Evolutionary conservation across 306 rosid genomes (phyloP).

Genomic region (Gillenia trifoliata): DNA sequence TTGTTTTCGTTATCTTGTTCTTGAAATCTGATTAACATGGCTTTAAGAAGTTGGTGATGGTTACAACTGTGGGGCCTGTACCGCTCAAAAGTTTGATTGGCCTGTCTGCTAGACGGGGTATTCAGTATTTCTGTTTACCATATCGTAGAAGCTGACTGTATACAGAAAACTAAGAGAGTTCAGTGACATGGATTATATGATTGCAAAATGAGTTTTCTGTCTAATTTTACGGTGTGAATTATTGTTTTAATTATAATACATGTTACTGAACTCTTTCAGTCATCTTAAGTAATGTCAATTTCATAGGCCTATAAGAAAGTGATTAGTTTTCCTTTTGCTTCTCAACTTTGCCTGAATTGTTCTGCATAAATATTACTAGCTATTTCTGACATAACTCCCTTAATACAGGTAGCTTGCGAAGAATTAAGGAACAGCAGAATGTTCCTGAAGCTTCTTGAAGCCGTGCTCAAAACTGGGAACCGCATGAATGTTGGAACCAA

Average conservation of each 20-base stretch:
- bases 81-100: background rate
- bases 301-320: background rate
- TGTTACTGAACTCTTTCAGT: background rate
- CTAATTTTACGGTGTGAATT: background rate
- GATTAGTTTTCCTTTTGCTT: background rate
- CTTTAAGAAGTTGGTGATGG: background rate
- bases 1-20: background rate
- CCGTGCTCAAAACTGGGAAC: conserved; percentile 87
- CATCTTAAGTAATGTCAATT: background rate
- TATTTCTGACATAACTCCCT: conserved; percentile 7
- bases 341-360: background rate
- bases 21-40: background rate
- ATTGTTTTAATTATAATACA: background rate
- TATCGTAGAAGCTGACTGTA: no score
- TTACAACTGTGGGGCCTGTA: background rate
- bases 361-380: background rate
- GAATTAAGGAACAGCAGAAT: conserved; percentile 71
- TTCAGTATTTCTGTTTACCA: background rate
- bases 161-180: background rate
- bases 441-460: conserved; percentile 88
- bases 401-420: conserved; percentile 63
- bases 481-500: conserved; percentile 92
- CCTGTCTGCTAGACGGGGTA: no score
- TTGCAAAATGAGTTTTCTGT: background rate
- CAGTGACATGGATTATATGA: background rate